phyloP scores from a whole-genome alignment of 2,329 filamentous ascomycete genomes.

The Xylariaceae sp. region DNA sequence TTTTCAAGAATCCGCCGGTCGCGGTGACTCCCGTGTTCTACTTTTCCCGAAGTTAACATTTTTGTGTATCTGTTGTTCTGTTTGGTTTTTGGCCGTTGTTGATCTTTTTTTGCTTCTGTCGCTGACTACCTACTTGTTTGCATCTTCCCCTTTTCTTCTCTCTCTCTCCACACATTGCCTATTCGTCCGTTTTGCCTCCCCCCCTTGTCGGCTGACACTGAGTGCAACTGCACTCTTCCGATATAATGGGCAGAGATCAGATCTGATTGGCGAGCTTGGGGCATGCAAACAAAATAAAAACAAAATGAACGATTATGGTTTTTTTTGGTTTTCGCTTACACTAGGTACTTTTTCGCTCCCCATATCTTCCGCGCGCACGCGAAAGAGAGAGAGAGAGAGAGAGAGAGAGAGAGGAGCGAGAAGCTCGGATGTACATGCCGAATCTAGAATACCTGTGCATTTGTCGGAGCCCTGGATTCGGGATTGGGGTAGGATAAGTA shows the following conservation, averaged over 20 bases:
- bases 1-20: background rate
- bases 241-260: background rate
- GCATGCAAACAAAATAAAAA: background rate
- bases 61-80: no score
- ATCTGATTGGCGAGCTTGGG: background rate
- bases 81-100: no score
- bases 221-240: background rate
- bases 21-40: background rate
- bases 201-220: constrained; percentile 6
- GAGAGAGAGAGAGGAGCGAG: background rate
- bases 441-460: background rate
- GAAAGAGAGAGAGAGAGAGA: no score
- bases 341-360: background rate
- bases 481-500: no score
- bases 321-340: background rate
- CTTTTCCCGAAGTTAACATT: no score
- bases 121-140: background rate
- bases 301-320: background rate
- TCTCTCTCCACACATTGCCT: background rate
- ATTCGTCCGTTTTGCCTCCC: background rate
- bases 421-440: background rate
- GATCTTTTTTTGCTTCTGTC: constrained; percentile 1
- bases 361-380: no score
- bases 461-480: no score
- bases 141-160: background rate